phyloP scores from a whole-genome alignment of 2,329 filamentous ascomycete species.

The Epichloe hybrida region DNA sequence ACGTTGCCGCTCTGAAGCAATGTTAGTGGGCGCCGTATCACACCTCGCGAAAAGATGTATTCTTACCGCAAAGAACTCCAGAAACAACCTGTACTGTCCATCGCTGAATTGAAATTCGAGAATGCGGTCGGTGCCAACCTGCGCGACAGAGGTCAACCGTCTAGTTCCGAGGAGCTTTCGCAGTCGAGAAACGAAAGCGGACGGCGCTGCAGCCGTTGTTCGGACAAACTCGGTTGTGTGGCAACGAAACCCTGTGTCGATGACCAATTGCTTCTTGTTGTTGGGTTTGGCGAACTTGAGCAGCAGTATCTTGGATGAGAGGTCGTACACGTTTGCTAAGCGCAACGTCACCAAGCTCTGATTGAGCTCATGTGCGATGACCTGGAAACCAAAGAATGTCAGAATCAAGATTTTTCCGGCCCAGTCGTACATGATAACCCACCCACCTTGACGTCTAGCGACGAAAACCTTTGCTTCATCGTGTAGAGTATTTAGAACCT shows the following conservation, averaged over 20 bases:
- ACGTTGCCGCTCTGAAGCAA: conserved; percentile 66
- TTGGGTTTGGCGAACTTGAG: conserved; percentile 90
- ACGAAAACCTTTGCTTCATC: conserved; percentile 73
- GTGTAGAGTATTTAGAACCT: not conserved
- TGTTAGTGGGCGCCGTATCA: not conserved
- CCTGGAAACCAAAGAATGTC: conserved; percentile 33
- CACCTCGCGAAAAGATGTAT: too few species aligned
- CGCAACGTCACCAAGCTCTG: conserved; percentile 62
- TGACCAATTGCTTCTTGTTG: conserved; percentile 74
- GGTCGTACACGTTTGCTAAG: conserved; percentile 87
- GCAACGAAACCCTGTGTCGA: conserved; percentile 92
- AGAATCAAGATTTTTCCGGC: conserved; percentile 4
- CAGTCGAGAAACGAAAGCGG: conserved; percentile 69
- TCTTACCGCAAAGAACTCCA: conserved; percentile 77
- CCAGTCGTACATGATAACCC: not conserved
- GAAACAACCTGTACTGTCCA: conserved; percentile 71
- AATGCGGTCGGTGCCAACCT: conserved; percentile 87
- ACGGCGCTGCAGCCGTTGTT: conserved; percentile 72
- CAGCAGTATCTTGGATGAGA: conserved; percentile 88
- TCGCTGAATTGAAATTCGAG: conserved; percentile 89
- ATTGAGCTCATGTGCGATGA: conserved; percentile 88
- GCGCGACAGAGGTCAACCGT: conserved; percentile 63
- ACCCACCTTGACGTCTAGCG: conserved; percentile 58
- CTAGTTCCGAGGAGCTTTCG: conserved; percentile 83
- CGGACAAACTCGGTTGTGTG: conserved; percentile 86